Base-by-base conservation (phyloP, 768 basidiomycete species). In the Scleroderma citrinum region DNA sequence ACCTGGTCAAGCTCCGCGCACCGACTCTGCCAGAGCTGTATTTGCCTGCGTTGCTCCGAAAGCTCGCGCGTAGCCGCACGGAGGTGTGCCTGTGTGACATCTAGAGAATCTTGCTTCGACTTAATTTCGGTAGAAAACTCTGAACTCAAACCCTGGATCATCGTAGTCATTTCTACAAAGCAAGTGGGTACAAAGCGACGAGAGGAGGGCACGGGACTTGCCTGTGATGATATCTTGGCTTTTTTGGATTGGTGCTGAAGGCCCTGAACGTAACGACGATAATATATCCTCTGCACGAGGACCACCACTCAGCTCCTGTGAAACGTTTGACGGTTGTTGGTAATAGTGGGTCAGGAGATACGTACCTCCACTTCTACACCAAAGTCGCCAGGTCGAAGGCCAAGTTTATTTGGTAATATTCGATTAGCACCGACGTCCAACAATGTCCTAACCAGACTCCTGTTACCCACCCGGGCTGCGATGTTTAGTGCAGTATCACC, bases 401-500 rank as follows among this genome's bases (percentile, higher is more conserved):
- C 96, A 38, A 99, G 72, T 63, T 97, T 97, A 69, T 99, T 99
- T 17, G 86, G 80, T 52, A 90, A 73, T 58, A 81, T 77, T 56
- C 87, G 81, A 66, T 98, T 95, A 5, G 95, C 96, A 12, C 92
- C 93, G 7, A 92, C 89, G 59, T 96, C 94, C 51, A 99, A 59
- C 56, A 98, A 67, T 3, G 91, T 85, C 58, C 86, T 75, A 13
- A 97, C 92, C 51, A 98, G 65, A 52, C 85, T 84, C 53, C 87
- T 75, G 64, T 92, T 96, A 2, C 96, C 96, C 1, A 98, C 87
- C 48, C 95, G 71, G 1, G 95, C 94, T 13, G 95, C 92, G 58
- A 98, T 89, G 69, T 96, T 96, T 59, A 99, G 66, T 7, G 92
- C 92, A 0, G 95, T 97, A 62, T 99, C 96, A 0, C 95, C 96